Percentiles rank a stretch among this genome's conserved stretches.
Conservation (phyloP, 2,329 filamentous ascomycete species). For the Trichoderma gracile region DNA sequence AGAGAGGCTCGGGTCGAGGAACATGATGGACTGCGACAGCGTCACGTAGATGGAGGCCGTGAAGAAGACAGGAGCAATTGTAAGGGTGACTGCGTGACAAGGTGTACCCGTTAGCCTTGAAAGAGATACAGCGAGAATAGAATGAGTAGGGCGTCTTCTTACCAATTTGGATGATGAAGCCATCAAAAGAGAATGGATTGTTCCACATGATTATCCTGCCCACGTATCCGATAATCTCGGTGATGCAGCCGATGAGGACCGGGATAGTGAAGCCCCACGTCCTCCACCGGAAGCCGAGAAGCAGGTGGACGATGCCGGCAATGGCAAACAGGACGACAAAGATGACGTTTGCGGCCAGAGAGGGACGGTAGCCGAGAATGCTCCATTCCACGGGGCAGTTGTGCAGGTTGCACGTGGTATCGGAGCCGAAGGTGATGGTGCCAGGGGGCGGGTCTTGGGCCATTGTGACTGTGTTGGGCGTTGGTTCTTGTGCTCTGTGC, state of each 20-base stretch:
- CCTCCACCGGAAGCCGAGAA: constrained; percentile 50
- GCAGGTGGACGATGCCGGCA: constrained; percentile 43
- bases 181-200: constrained; percentile 59
- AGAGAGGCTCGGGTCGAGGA: constrained; percentile 44
- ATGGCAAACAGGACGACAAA: constrained; percentile 54
- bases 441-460: constrained; percentile 19
- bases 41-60: constrained; percentile 67
- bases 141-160: constrained; percentile 32
- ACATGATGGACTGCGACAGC: constrained; percentile 48
- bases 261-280: constrained; percentile 51
- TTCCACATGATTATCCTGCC: constrained; percentile 59
- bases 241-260: constrained; percentile 57
- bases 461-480: neutral
- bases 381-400: constrained; percentile 49
- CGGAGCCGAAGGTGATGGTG: constrained; percentile 44
- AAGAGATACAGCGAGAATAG: neutral
- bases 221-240: constrained; percentile 63
- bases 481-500: neutral
- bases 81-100: constrained; percentile 52
- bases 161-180: constrained; percentile 68
- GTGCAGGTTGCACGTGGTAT: constrained; percentile 50
- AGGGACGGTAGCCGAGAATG: constrained; percentile 57
- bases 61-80: constrained; percentile 50
- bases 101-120: neutral
- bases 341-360: constrained; percentile 53